Evolutionary conservation across 73 alveolate genomes (phyloP), one percentile per base, ranked within the genome.

Genomic region (Paramecium octaurelia): DNA sequence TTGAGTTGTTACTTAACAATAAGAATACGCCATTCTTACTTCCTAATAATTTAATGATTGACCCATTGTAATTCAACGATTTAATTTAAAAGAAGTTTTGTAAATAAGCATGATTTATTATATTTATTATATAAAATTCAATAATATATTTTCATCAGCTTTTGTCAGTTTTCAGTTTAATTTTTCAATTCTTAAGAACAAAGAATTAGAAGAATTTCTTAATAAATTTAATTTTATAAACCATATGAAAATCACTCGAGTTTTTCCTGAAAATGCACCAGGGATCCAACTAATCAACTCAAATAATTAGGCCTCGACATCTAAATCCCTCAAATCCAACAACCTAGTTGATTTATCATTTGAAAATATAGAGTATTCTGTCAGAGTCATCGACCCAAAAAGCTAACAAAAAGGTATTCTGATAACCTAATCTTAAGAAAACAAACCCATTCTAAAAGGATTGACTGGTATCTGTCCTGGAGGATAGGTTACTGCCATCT

Each of bases 401-500:
- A 8, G 5, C 69, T 4, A 54, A 2, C 6, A 54, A 54, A 54
- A n/a, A 54, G 69, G 69, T 54, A 54, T 18, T 18, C 1, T n/a
- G 14, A 18, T 54, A 18, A 11, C 1, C 7, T n/a, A 54, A 54
- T 54, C 31, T 54, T n/a, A 18, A 64, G 84, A 64, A 64, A 73
- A 35, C 40, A 73, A 38, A 36, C 4, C 38, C 2, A 97, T 97
- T 43, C 77, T 97, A 21, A 93, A 97, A 75, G 91, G 92, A 43
- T 84, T 97, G 10, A 92, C 97, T 11, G 99, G 99, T 36, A 58
- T 86, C 42, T 94, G 97, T 86, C 85, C 92, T 42, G 98, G 98
- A 68, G 99, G 99, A 9, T 86, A 95, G 93, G 94, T 97, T 59
- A 87, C 98, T 18, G 95, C 98, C 12, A 97, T 97, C 38, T 86